A percentile compares a stretch with the other conserved stretches of the same genome.
These are phyloP conservation scores for Aquilaria yunnanensis DNA, from an alignment of 345 rosid genomes.

Conservation along the genomic window DNA sequence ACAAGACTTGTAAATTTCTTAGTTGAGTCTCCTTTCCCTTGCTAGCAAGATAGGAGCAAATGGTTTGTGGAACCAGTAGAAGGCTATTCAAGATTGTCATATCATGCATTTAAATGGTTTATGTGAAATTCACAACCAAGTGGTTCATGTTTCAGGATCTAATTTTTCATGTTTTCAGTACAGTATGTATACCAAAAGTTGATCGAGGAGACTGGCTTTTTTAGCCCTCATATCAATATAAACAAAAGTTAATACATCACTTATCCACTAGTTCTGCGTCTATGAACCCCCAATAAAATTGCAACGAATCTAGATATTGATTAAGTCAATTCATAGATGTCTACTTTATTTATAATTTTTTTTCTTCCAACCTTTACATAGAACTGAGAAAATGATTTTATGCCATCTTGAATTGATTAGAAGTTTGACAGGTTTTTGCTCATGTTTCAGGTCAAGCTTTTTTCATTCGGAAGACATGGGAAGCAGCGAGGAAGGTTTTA, in stretches of 20 bases:
- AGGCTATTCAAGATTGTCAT: slow-evolving; percentile 12
- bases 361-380: too few species aligned
- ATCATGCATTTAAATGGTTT: not conserved
- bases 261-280: too few species aligned
- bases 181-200: slow-evolving; percentile 62
- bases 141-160: slow-evolving; percentile 41
- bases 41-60: slow-evolving; percentile 59
- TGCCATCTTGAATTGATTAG: too few species aligned
- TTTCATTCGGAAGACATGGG: slow-evolving; percentile 55
- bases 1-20: too few species aligned
- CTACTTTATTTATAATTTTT: too few species aligned
- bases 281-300: too few species aligned
- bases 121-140: too few species aligned
- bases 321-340: too few species aligned
- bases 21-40: slow-evolving; percentile 1
- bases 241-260: too few species aligned
- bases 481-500: slow-evolving; percentile 47
- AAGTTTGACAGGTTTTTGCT: not conserved
- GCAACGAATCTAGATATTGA: too few species aligned
- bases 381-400: too few species aligned
- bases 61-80: slow-evolving; percentile 81
- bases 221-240: slow-evolving; percentile 54
- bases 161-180: slow-evolving; percentile 49
- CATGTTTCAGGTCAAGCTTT: slow-evolving; percentile 63
- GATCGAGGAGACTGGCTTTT: slow-evolving; percentile 36